These are phyloP conservation scores for Xylaria multiplex DNA, from an alignment of 2,329 filamentous ascomycete species.

Conservation along the genomic window DNA sequence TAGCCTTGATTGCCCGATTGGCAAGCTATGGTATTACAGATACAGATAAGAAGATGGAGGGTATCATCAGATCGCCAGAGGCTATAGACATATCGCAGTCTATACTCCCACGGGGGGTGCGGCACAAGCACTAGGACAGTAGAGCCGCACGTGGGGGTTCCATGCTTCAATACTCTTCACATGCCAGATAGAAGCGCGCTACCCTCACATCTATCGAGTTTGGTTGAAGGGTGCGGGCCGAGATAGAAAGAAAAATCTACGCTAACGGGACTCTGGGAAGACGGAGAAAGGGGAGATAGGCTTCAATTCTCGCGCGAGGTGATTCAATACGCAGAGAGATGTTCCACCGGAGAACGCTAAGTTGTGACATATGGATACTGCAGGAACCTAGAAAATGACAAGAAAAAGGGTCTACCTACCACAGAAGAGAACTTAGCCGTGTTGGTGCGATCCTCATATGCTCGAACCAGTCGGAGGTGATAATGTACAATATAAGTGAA, in stretches of 20 bases:
- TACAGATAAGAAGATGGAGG: conserved; percentile 27
- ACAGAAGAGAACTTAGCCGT: conserved; percentile 7
- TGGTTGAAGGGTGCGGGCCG: conserved; percentile 12
- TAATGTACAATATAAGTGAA: background rate
- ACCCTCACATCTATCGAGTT: conserved; percentile 6
- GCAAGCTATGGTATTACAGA: conserved; percentile 14
- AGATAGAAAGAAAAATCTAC: background rate
- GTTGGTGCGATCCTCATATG: conserved; percentile 13
- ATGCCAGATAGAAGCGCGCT: conserved; percentile 11
- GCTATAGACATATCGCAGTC: conserved; percentile 9
- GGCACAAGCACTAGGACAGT: conserved; percentile 9
- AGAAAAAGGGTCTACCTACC: conserved; percentile 23
- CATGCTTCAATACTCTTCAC: conserved; percentile 18
- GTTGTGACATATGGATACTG: conserved; percentile 9
- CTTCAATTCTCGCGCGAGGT: conserved; percentile 3
- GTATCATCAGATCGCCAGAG: conserved; percentile 13
- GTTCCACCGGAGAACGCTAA: conserved; percentile 7
- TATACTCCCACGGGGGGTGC: conserved; percentile 19
- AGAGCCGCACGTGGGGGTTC: conserved; percentile 35
- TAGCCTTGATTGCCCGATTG: conserved; percentile 13
- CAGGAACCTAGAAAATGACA: conserved; percentile 17
- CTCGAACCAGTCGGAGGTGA: conserved; percentile 23
- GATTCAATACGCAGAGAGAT: background rate
- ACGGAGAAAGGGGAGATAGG: background rate
- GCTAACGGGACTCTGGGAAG: conserved; percentile 6